Evolutionary conservation across 2,329 filamentous ascomycete genomes (phyloP), one percentile per base, ranked within the genome.

Genomic region (Sclerotinia spermophila): DNA sequence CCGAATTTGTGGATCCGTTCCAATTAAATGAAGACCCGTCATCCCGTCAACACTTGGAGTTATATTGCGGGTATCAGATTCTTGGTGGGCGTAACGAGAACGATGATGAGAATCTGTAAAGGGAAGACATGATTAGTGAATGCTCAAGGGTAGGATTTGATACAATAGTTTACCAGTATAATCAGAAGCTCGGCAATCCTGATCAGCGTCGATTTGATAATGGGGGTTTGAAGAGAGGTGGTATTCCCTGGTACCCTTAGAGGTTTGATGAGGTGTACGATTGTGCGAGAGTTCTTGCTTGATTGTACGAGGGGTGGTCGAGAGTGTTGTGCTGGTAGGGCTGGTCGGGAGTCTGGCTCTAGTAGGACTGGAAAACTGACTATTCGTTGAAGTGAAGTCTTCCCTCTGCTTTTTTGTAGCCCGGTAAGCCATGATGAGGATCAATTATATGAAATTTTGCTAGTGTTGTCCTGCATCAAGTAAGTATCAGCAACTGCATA

Each of bases 1-100:
- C 64, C 89, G 87, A 0, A 86, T 84, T 67, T 90, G 91, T 1
- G 91, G 81, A 60, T 87, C 84, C n/a, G 84, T 83, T 0, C 89
- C 56, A 15, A 71, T 64, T 1, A 13, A 4, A 7, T 19, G 21
- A n/a, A 67, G n/a, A 19, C 62, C 51, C 3, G 11, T 7, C 33
- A 33, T 51, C 17, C 17, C 5, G 24, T 42, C 56, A 10, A 62
- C 21, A 27, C 45, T 51, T 65, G 62, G 62, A 4, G 62, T 65
- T 38, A 30, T 27, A 13, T 33, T 3, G n/a, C 44, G 45, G 15
- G n/a, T 38, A 48, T 53, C 45, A 53, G 44, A 15, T n/a, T 27
- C 45, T 45, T 53, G 21, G 19, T 33, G 38, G 11, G 30, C 3
- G 35, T 42, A 27, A 65, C 33, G 6, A 5, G 44, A 53, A n/a